Evolutionary conservation across 2,329 filamentous ascomycete species (phyloP), one percentile per base, ranked within the genome.

Genomic region (Phaeosphaeriaceae sp.): DNA sequence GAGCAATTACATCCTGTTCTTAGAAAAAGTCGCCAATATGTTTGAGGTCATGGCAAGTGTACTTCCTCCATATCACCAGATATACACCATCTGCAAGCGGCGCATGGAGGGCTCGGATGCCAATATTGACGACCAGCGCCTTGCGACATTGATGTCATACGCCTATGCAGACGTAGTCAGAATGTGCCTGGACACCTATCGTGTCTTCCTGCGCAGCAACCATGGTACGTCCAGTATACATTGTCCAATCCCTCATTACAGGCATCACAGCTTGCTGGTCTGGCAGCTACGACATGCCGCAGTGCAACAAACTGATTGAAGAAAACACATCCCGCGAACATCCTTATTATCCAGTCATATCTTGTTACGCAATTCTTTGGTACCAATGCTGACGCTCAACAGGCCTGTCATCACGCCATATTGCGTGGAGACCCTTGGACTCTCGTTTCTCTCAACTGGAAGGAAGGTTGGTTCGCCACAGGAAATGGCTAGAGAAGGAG

Each of bases 361-460:
- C 9, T 49, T 22, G 49, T 54, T 53, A 67, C 60, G 59, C 54
- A 52, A 43, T 21, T 44, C n/a, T n/a, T 13, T 17, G 8, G 54
- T 52, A 5, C 13, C 35, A 46, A 44, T 53, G 56, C 68, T 74
- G 60, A 73, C 66, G 49, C 26, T 53, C 61, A 63, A 47, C 60
- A 73, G 70, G 70, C 58, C 49, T 50, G 9, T 22, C 40, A 66
- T 64, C 60, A 57, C 66, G 63, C 49, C 64, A 68, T 63, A 56
- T 60, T 49, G 54, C 58, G 50, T 54, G 64, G 73, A 59, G 67
- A 44, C 71, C 73, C 28, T 62, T 76, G 23, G 71, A 76, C 57
- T 71, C 71, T n/a, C 66, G 73, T 10, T 69, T 76, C 48, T 58
- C 68, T 4, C 64, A 62, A 17, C 51, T 75, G 11, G 67, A 73